phyloP scores from a whole-genome alignment of 345 rosid species.

The Alliaria petiolata region DNA sequence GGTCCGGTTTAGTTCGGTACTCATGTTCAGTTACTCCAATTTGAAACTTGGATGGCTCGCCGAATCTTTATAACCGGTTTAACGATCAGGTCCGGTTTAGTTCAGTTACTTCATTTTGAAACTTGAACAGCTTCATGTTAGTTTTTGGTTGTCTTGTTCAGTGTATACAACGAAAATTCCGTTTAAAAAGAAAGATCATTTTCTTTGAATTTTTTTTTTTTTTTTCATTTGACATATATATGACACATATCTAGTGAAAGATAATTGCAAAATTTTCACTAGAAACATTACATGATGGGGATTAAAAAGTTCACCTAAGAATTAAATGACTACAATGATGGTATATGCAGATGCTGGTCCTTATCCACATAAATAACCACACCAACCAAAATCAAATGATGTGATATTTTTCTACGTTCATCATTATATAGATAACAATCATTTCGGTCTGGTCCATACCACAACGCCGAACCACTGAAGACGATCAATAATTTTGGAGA shows the following conservation, averaged over 20 bases:
- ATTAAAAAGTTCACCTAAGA: neutral
- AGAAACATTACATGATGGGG: neutral
- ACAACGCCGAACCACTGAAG: neutral
- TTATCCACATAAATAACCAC: conserved; percentile 22
- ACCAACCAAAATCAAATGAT: conserved; percentile 19
- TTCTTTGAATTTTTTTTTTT: neutral
- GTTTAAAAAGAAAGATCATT: neutral
- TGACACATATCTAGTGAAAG: neutral
- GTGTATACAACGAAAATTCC: neutral
- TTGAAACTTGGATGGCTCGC: neutral
- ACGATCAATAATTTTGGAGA: neutral
- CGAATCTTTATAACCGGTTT: neutral
- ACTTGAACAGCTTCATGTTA: neutral
- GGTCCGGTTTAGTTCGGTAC: neutral
- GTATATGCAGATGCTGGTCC: conserved; percentile 15
- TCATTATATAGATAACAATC: neutral
- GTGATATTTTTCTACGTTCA: neutral
- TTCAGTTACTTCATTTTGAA: neutral
- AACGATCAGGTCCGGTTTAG: neutral
- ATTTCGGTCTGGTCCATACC: neutral
- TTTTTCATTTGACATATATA: neutral
- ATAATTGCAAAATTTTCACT: neutral
- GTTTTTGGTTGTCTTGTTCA: neutral
- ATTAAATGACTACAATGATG: conserved; percentile 18
- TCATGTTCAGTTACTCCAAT: neutral